Base-by-base conservation (phyloP, 352 stramenopile genomes). In the Phytophthora agathidicida region DNA sequence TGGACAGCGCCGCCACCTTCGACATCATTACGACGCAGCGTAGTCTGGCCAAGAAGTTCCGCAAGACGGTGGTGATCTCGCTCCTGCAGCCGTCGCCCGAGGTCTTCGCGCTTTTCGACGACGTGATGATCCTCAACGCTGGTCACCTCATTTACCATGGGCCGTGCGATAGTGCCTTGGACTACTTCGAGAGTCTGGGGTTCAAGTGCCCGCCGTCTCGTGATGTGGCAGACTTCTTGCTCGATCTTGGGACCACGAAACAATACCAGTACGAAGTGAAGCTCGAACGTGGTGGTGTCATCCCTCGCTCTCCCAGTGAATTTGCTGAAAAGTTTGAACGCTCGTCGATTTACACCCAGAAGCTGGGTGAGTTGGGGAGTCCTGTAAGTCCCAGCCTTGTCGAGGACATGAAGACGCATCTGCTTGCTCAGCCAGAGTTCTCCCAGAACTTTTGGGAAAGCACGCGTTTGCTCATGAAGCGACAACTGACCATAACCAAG, bases 211-310 rank as follows among this genome's bases (percentile, higher is more conserved):
- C 51, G 64, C 28, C 61, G 51, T 24, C 78, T 79, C 50, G 42
- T 47, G 89, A 98, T 60, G 62, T 91, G 14, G 93, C 90, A n/a
- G 95, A 98, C 68, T 98, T 96, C 65, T 68, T 98, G 27, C 62
- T 96, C 31, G 84, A 83, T 45, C 46, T 87, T 0, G 68, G 72
- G 4, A 79, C 73, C 13, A 27, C 59, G 16, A 68, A 68, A 20
- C 71, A 81, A 24, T 19, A 66, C 23, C 27, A 50, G 10, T 80
- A 79, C 65, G 50, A 69, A 45, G 36, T 30, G 19, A 48, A 42
- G 17, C 17, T 50, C 2, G 28, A 30, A 5, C 13, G 10, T n/a
- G n/a, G 45, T 4, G 10, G 37, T 23, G 19, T 11, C 7, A 54
- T 49, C 14, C 56, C 56, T 36, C 24, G 47, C 19, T 38, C 39